Conservation (phyloP, 106 monocot species). For the Phalaenopsis equestris region DNA sequence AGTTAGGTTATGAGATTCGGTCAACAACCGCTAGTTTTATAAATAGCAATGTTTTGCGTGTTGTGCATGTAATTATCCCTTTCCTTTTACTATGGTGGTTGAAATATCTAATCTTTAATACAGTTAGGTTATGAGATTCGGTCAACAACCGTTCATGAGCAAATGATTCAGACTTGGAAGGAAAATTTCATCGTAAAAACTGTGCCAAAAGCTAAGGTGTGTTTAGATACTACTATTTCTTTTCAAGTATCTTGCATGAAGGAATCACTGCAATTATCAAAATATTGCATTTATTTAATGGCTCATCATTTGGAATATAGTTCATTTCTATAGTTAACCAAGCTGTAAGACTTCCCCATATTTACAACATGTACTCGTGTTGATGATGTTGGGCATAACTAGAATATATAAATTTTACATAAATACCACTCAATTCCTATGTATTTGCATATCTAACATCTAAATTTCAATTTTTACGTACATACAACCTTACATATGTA, state of each 20-base stretch:
- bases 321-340: background rate
- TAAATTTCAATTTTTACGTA: too few species aligned
- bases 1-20: slow-evolving; percentile 93
- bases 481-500: too few species aligned
- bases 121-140: slow-evolving; percentile 95
- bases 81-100: background rate
- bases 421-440: too few species aligned
- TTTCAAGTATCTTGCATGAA: background rate
- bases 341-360: background rate
- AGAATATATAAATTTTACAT: background rate
- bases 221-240: background rate
- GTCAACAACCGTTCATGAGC: slow-evolving; percentile 80
- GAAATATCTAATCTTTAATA: slow-evolving; percentile 4
- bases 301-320: background rate
- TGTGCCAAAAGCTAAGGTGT: slow-evolving; percentile 77
- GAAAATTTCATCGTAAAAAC: slow-evolving; percentile 67
- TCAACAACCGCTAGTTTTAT: slow-evolving; percentile 29
- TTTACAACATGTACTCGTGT: background rate
- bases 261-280: background rate
- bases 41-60: too few species aligned
- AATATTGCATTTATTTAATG: background rate
- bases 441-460: too few species aligned
- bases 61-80: too few species aligned
- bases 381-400: background rate
- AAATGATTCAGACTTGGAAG: slow-evolving; percentile 78